Evolutionary conservation across 345 rosid species (phyloP).

Genomic region (Syzygium aqueum): DNA sequence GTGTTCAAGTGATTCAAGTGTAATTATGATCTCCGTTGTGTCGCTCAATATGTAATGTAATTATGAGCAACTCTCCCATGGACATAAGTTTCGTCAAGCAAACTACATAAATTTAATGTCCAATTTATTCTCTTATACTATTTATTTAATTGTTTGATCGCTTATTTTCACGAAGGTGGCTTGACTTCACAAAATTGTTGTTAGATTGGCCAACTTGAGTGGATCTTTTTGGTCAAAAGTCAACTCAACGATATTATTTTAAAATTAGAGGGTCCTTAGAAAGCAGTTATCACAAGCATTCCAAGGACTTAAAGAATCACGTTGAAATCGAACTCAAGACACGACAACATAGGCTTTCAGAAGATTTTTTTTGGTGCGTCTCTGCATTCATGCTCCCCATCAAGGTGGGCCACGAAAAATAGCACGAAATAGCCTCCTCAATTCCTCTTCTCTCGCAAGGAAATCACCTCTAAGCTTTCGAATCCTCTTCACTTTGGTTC

Average conservation of each 20-base stretch:
- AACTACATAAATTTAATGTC: too few relatives aligned
- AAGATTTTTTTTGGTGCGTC: not conserved
- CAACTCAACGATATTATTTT: not conserved
- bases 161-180: not conserved
- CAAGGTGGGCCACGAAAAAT: not conserved
- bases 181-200: not conserved
- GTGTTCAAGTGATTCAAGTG: too few relatives aligned
- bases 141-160: too few relatives aligned
- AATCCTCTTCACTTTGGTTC: not conserved
- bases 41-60: too few relatives aligned
- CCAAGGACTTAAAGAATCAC: not conserved
- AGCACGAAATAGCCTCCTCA: not conserved
- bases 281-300: not conserved
- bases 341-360: not conserved
- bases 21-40: too few relatives aligned
- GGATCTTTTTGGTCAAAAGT: not conserved
- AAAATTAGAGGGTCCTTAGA: not conserved
- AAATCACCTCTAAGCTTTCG: not conserved
- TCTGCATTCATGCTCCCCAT: not conserved
- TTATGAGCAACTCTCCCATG: too few relatives aligned
- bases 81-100: too few relatives aligned
- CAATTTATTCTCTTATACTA: too few relatives aligned
- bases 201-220: not conserved
- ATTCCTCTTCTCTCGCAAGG: not conserved
- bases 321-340: not conserved